Percentiles rank a stretch among this genome's conserved stretches.
phyloP scores from a whole-genome alignment of 768 basidiomycete species.

The Podaxis pistillaris region DNA sequence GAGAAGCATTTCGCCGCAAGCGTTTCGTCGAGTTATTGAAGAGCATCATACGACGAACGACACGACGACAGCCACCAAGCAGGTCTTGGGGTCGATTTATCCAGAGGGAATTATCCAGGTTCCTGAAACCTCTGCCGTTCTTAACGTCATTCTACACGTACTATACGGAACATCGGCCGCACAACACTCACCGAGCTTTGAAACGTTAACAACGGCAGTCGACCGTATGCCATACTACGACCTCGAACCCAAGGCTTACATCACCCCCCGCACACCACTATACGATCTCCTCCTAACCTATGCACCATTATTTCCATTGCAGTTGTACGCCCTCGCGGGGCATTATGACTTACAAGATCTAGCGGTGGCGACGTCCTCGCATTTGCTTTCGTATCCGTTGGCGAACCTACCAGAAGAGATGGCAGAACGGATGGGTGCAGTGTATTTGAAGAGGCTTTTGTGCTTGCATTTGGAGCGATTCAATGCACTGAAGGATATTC shows the following conservation, averaged over 20 bases:
- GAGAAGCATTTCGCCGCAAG: slow-evolving; percentile 41
- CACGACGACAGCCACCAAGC: slow-evolving; percentile 21
- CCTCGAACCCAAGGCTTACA: slow-evolving; percentile 19
- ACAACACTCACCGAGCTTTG: slow-evolving; percentile 48
- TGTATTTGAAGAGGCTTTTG: slow-evolving; percentile 36
- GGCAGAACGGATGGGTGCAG: slow-evolving; percentile 31
- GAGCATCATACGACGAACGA: slow-evolving; percentile 24
- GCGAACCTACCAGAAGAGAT: slow-evolving; percentile 29
- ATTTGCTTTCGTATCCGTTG: slow-evolving; percentile 33
- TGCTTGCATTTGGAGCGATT: slow-evolving; percentile 33
- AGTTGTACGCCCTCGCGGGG: slow-evolving; percentile 36
- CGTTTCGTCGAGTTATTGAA: slow-evolving; percentile 32
- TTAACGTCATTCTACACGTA: slow-evolving; percentile 54
- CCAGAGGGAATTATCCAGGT: slow-evolving; percentile 36
- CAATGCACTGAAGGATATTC: slow-evolving; percentile 29
- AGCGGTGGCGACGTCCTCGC: slow-evolving; percentile 34
- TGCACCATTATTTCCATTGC: slow-evolving; percentile 31
- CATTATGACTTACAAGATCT: slow-evolving; percentile 30
- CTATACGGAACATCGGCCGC: slow-evolving; percentile 48
- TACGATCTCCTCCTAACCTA: slow-evolving; percentile 18
- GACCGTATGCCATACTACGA: slow-evolving; percentile 26
- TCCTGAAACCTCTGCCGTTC: slow-evolving; percentile 38
- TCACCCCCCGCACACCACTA: slow-evolving; percentile 25
- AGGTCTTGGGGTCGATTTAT: slow-evolving; percentile 26
- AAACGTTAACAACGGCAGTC: slow-evolving; percentile 43